These are phyloP conservation scores for Paraconiothyrium sp. DNA, from an alignment of 2,329 filamentous ascomycete species.

Conservation along the genomic window DNA sequence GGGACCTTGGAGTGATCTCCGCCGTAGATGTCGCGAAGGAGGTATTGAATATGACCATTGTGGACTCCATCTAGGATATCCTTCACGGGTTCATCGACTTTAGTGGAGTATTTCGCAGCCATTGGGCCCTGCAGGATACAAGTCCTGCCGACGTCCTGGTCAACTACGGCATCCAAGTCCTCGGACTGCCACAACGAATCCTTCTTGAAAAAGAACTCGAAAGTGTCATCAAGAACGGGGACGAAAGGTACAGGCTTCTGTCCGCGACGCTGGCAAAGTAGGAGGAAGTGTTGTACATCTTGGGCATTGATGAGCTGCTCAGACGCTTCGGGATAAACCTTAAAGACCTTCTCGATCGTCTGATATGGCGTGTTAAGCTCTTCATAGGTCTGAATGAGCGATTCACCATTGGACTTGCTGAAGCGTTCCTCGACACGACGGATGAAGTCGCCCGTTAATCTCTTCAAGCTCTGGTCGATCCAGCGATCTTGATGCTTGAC, in stretches of 20 bases:
- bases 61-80: slow-evolving; percentile 94
- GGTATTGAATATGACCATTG: slow-evolving; percentile 80
- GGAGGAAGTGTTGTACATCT: slow-evolving; percentile 95
- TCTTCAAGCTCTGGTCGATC: slow-evolving; percentile 73
- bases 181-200: slow-evolving; percentile 99
- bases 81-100: slow-evolving; percentile 92
- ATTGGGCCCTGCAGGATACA: slow-evolving; percentile 97
- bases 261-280: slow-evolving; percentile 87
- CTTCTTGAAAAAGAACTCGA: slow-evolving; percentile 99
- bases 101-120: slow-evolving; percentile 87
- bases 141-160: slow-evolving; percentile 92
- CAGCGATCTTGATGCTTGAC: slow-evolving; percentile 56
- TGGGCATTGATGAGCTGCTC: slow-evolving; percentile 96
- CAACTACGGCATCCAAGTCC: slow-evolving; percentile 94
- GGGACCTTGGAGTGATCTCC: slow-evolving; percentile 80
- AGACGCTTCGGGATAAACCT: slow-evolving; percentile 85
- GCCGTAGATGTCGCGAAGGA: slow-evolving; percentile 82
- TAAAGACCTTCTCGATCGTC: slow-evolving; percentile 79
- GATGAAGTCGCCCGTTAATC: slow-evolving; percentile 92
- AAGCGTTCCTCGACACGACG: slow-evolving; percentile 97
- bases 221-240: slow-evolving; percentile 93
- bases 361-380: slow-evolving; percentile 86
- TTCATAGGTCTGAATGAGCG: slow-evolving; percentile 86
- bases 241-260: slow-evolving; percentile 99
- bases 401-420: slow-evolving; percentile 78